A percentile compares a stretch with the other conserved stretches of the same genome.
phyloP scores from a whole-genome alignment of 2,329 filamentous ascomycete species.

The Exophiala xenobiotica region DNA sequence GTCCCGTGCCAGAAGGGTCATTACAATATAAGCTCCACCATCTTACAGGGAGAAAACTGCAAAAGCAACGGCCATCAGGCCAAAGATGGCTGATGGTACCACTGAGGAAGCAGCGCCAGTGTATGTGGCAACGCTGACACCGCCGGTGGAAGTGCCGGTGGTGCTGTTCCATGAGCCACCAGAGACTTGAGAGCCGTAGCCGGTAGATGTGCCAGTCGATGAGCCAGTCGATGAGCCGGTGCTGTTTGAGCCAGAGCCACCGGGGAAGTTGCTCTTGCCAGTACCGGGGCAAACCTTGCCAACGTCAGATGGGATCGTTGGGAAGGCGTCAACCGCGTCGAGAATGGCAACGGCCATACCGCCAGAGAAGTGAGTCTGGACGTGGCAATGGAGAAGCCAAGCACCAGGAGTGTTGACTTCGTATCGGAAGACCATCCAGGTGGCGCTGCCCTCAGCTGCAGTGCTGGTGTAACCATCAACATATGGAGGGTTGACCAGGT shows the following conservation, averaged over 20 bases:
- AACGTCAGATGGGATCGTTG: constrained; percentile 24
- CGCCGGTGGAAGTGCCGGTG: constrained; percentile 2
- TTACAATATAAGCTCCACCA: background rate
- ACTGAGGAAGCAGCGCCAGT: constrained; percentile 24
- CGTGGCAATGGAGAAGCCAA: constrained; percentile 59
- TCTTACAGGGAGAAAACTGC: background rate
- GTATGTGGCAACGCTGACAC: constrained; percentile 9
- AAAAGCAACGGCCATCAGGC: constrained; percentile 3
- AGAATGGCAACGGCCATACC: constrained; percentile 58
- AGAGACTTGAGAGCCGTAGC: constrained; percentile 18
- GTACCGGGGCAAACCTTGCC: constrained; percentile 25
- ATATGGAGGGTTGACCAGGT: constrained; percentile 55
- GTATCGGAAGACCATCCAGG: constrained; percentile 56
- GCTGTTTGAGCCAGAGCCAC: constrained; percentile 11
- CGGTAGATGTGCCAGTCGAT: too few species aligned
- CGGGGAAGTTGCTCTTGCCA: constrained; percentile 9
- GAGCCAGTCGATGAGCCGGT: constrained; percentile 5
- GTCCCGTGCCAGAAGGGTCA: background rate
- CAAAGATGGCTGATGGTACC: constrained; percentile 3
- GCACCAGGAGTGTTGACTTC: constrained; percentile 54
- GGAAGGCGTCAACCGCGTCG: constrained; percentile 40
- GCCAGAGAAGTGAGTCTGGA: constrained; percentile 54
- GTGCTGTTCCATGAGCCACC: constrained; percentile 16
- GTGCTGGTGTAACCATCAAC: constrained; percentile 51
- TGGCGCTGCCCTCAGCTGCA: constrained; percentile 32